A percentile compares a stretch with the other conserved stretches of the same genome.
phyloP scores from a whole-genome alignment of 2,329 filamentous ascomycete genomes.

The Pseudogymnoascus sp. region DNA sequence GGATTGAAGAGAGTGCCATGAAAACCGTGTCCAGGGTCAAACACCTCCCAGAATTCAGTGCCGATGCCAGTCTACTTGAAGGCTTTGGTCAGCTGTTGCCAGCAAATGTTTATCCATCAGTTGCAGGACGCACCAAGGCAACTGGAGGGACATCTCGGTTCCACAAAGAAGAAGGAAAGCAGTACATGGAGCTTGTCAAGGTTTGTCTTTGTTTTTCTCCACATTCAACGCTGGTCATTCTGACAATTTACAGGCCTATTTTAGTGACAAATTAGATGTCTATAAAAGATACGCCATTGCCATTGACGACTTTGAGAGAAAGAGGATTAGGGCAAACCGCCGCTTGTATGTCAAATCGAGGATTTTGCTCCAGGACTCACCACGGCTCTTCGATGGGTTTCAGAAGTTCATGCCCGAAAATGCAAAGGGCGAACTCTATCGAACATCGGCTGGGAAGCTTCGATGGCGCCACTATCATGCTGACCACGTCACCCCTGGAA shows the following conservation, averaged over 20 bases:
- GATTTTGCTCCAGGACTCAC: not conserved
- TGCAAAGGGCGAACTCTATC: not conserved
- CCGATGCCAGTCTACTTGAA: not conserved
- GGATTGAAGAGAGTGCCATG: not conserved
- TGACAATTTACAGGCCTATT: not conserved
- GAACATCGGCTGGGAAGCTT: not conserved
- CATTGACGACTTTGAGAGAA: not conserved
- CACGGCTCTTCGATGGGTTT: not conserved
- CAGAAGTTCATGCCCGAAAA: not conserved
- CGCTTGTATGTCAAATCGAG: not conserved
- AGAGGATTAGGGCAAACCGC: not conserved
- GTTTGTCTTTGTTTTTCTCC: not conserved
- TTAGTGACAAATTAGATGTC: not conserved
- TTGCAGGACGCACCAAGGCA: not conserved
- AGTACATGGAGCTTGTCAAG: not conserved
- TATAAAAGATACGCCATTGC: not conserved
- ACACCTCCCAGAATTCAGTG: not conserved
- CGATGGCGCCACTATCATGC: not conserved
- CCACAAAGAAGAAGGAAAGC: not conserved
- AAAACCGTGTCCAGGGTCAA: not conserved
- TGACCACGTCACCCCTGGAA: not conserved
- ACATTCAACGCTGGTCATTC: not conserved
- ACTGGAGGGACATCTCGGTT: not conserved
- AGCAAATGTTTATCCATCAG: not conserved
- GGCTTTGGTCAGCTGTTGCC: not conserved